Conservation (phyloP, 345 rosid species). For the Eucalyptus albens region DNA sequence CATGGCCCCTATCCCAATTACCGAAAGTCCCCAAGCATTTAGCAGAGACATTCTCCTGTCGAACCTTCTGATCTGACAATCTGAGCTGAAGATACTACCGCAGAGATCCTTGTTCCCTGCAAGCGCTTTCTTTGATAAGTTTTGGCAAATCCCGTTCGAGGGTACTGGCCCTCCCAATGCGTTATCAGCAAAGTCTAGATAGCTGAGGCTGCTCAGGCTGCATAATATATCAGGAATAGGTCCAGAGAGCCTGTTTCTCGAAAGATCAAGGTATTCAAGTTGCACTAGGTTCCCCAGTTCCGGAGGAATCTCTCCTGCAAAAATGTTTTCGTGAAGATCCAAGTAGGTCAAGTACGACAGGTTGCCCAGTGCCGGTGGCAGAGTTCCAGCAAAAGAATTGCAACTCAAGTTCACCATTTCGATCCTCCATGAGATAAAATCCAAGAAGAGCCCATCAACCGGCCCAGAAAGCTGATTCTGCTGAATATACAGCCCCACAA, state of each 20-base stretch:
- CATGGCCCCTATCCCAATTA: conserved; percentile 24
- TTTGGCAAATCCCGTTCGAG: conserved; percentile 38
- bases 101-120: conserved; percentile 59
- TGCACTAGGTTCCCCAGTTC: conserved; percentile 54
- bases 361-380: conserved; percentile 55
- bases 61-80: conserved; percentile 24
- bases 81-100: conserved; percentile 27
- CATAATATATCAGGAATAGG: conserved; percentile 52
- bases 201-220: conserved; percentile 21
- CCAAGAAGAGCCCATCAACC: conserved; percentile 21
- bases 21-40: conserved; percentile 43
- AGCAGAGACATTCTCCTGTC: conserved; percentile 9
- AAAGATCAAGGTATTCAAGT: conserved; percentile 51
- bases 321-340: conserved; percentile 51
- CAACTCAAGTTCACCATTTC: conserved; percentile 52
- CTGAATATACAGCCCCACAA: conserved; percentile 69
- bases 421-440: conserved; percentile 50
- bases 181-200: conserved; percentile 44
- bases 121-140: conserved; percentile 26
- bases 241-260: conserved; percentile 49
- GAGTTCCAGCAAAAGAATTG: conserved; percentile 36
- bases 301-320: conserved; percentile 51
- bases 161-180: conserved; percentile 58
- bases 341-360: conserved; percentile 49
- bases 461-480: conserved; percentile 49